A percentile compares a stretch with the other conserved stretches of the same genome.
These are phyloP conservation scores for Exophiala spinifera DNA, from an alignment of 2,329 filamentous ascomycete species.

Conservation along the genomic window DNA sequence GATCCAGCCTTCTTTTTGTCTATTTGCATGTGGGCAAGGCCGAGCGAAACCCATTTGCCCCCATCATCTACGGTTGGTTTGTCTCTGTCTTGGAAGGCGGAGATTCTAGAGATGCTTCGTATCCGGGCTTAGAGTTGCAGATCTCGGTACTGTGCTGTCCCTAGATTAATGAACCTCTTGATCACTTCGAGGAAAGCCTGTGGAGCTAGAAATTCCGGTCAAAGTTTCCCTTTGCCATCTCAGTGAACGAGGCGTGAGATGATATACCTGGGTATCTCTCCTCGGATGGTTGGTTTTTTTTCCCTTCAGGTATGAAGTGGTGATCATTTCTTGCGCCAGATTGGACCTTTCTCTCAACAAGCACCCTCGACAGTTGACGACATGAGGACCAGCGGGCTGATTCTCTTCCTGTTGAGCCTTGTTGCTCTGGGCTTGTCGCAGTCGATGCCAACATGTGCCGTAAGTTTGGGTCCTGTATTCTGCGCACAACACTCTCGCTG, in stretches of 20 bases:
- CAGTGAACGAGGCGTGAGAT: no score
- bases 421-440: slow-evolving; percentile 4
- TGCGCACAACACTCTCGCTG: not conserved
- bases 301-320: no score
- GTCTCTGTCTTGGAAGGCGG: not conserved
- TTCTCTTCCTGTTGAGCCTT: slow-evolving; percentile 1
- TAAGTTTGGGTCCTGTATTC: not conserved
- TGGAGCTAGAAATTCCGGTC: no score
- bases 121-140: not conserved
- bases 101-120: not conserved
- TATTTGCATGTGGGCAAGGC: not conserved
- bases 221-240: no score
- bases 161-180: not conserved
- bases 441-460: slow-evolving; percentile 15
- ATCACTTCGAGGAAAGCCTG: no score
- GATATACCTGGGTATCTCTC: no score
- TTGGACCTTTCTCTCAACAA: not conserved
- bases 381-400: slow-evolving; percentile 8
- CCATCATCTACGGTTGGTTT: not conserved
- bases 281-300: no score
- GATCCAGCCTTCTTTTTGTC: not conserved
- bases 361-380: not conserved
- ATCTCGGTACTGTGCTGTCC: not conserved
- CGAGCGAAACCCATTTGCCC: not conserved
- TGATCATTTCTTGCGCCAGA: not conserved